Conservation (phyloP, 148 eudicot species). For the Rhododendron ovatum region DNA sequence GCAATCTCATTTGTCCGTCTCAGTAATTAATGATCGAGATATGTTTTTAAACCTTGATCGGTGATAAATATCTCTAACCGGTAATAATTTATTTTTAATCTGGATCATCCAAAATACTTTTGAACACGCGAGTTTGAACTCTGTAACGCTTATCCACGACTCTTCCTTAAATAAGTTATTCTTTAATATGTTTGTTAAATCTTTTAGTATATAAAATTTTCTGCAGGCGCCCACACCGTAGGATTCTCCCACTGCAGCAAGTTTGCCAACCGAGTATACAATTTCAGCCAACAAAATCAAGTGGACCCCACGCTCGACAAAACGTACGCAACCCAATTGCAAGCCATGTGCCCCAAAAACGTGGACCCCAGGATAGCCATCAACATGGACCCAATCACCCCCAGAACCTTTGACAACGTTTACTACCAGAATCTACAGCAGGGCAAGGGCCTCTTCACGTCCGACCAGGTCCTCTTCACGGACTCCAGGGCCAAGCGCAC, state of each 20-base stretch:
- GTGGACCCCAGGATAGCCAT: conserved; percentile 79
- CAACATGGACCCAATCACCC: conserved; percentile 70
- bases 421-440: conserved; percentile 57
- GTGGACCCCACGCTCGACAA: conserved; percentile 67
- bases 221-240: conserved; percentile 63
- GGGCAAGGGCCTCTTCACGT: conserved; percentile 74
- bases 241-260: conserved; percentile 81
- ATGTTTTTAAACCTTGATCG: too few relatives aligned
- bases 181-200: background rate
- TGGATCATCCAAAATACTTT: too few relatives aligned
- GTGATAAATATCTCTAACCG: too few relatives aligned
- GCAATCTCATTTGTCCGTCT: too few relatives aligned
- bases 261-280: conserved; percentile 68
- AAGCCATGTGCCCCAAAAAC: conserved; percentile 53
- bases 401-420: conserved; percentile 56
- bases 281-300: conserved; percentile 32
- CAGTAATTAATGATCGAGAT: too few relatives aligned
- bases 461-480: conserved; percentile 76
- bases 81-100: too few relatives aligned
- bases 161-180: too few relatives aligned
- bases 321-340: conserved; percentile 45
- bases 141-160: too few relatives aligned
- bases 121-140: too few relatives aligned
- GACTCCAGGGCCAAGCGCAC: conserved; percentile 53
- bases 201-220: background rate